Evolutionary conservation across 1,284 basidiomycete species (phyloP).

Genomic region (Sutorius eximius): DNA sequence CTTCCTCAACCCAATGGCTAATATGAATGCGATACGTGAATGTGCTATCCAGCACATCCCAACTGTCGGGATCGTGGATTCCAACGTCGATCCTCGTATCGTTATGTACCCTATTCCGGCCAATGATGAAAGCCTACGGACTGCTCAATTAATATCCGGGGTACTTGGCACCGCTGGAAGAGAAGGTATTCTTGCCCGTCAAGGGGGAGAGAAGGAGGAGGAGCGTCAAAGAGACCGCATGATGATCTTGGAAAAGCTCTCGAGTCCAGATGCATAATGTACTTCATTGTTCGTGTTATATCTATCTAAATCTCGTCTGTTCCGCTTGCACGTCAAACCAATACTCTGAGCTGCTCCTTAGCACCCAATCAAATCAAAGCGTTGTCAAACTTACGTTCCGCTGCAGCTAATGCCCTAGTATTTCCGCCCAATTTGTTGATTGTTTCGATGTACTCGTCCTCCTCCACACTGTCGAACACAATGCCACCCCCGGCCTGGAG

Average conservation of each 20-base stretch:
- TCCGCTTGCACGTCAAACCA: conserved; percentile 65
- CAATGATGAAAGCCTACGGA: conserved; percentile 92
- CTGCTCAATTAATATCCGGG: conserved; percentile 88
- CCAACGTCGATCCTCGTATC: conserved; percentile 92
- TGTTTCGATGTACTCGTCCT: conserved; percentile 96
- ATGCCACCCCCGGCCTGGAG: conserved; percentile 98
- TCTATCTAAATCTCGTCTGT: conserved; percentile 35
- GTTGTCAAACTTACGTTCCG: conserved; percentile 73
- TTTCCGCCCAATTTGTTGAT: conserved; percentile 94
- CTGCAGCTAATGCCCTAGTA: conserved; percentile 79
- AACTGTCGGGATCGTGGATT: conserved; percentile 90
- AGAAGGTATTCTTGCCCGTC: conserved; percentile 62
- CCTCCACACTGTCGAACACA: conserved; percentile 95
- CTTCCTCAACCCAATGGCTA: conserved; percentile 85
- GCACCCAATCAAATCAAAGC: conserved; percentile 9
- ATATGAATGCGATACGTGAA: conserved; percentile 83
- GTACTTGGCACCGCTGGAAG: conserved; percentile 90
- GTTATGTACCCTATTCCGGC: conserved; percentile 99
- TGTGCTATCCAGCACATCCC: conserved; percentile 83
- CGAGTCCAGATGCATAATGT: conserved; percentile 26
- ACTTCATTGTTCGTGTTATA: conserved; percentile 19
- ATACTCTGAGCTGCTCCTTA: conserved; percentile 47
- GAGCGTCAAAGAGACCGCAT: conserved; percentile 29
- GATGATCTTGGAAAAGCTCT: conserved; percentile 31
- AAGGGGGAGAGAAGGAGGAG: conserved; percentile 15